phyloP scores from a whole-genome alignment of 2,329 filamentous ascomycete genomes.

The Botrytis porri region DNA sequence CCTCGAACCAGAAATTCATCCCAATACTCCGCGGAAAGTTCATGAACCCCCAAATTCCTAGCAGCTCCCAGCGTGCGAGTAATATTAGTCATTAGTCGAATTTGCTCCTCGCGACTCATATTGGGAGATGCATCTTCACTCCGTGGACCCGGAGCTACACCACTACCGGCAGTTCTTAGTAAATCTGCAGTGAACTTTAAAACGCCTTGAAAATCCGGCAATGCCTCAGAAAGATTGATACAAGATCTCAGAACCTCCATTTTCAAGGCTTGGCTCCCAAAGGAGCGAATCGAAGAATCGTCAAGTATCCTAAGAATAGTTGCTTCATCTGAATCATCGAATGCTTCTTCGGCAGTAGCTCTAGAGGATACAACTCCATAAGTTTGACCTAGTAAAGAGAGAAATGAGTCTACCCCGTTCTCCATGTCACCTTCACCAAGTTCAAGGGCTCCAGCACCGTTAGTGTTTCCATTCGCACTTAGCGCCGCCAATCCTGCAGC shows the following conservation, averaged over 20 bases:
- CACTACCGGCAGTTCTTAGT: constrained; percentile 76
- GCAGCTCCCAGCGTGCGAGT: constrained; percentile 78
- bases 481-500: constrained; percentile 80
- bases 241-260: constrained; percentile 85
- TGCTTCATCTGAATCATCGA: constrained; percentile 50
- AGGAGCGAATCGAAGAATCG: constrained; percentile 58
- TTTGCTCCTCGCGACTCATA: constrained; percentile 78
- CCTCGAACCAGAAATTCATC: constrained; percentile 89
- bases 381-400: constrained; percentile 58
- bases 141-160: constrained; percentile 69
- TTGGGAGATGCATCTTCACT: constrained; percentile 67
- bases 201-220: constrained; percentile 90
- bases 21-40: constrained; percentile 85
- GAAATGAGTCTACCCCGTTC: constrained; percentile 61
- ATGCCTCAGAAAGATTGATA: constrained; percentile 87
- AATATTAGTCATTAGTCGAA: constrained; percentile 80
- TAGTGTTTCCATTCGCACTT: constrained; percentile 48
- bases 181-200: constrained; percentile 82
- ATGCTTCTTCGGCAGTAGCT: constrained; percentile 13
- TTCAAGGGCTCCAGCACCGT: constrained; percentile 55
- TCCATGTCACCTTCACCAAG: constrained; percentile 64
- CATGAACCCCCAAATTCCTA: constrained; percentile 66
- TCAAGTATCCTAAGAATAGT: constrained; percentile 57
- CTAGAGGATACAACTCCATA: constrained; percentile 56
- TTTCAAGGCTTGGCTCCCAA: constrained; percentile 78